phyloP scores from a whole-genome alignment of 371 early-diverging fungal genomes.

The Zychaea mexicana region DNA sequence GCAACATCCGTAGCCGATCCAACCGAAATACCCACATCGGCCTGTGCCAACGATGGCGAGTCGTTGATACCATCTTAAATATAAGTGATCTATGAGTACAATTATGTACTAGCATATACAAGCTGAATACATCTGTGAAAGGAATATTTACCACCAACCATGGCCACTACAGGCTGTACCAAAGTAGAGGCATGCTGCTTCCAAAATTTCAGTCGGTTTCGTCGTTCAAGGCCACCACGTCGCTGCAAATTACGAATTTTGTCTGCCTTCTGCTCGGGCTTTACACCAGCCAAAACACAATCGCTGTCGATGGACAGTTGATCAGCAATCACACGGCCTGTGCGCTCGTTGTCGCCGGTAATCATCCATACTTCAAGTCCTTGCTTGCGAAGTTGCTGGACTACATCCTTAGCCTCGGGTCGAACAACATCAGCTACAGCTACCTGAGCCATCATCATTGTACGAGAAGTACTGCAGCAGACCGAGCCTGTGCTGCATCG shows the following conservation, averaged over 20 bases:
- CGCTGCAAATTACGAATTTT: slow-evolving; percentile 63
- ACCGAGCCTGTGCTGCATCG: slow-evolving; percentile 44
- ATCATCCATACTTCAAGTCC: slow-evolving; percentile 74
- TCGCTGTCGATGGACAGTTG: slow-evolving; percentile 60
- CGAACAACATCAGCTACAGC: slow-evolving; percentile 62
- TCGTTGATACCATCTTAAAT: slow-evolving; percentile 92
- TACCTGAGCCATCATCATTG: slow-evolving; percentile 54
- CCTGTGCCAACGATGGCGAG: slow-evolving; percentile 86
- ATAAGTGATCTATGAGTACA: no score
- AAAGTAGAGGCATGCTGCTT: slow-evolving; percentile 3
- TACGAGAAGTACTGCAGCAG: slow-evolving; percentile 36
- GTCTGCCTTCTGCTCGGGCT: slow-evolving; percentile 70
- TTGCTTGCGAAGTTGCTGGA: slow-evolving; percentile 41
- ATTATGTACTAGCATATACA: not conserved
- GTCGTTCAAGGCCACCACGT: slow-evolving; percentile 21
- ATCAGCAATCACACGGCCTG: slow-evolving; percentile 61
- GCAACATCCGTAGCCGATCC: slow-evolving; percentile 84
- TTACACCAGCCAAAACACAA: slow-evolving; percentile 56
- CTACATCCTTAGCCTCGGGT: slow-evolving; percentile 51
- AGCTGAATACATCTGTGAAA: not conserved
- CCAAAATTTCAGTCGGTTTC: slow-evolving; percentile 22
- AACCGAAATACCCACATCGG: slow-evolving; percentile 84
- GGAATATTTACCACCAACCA: slow-evolving; percentile 46
- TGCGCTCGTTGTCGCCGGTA: slow-evolving; percentile 68
- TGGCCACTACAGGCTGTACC: slow-evolving; percentile 56